Evolutionary conservation across 2,329 filamentous ascomycete species (phyloP), one percentile per base, ranked within the genome.

Genomic region (Talaromyces sp.): DNA sequence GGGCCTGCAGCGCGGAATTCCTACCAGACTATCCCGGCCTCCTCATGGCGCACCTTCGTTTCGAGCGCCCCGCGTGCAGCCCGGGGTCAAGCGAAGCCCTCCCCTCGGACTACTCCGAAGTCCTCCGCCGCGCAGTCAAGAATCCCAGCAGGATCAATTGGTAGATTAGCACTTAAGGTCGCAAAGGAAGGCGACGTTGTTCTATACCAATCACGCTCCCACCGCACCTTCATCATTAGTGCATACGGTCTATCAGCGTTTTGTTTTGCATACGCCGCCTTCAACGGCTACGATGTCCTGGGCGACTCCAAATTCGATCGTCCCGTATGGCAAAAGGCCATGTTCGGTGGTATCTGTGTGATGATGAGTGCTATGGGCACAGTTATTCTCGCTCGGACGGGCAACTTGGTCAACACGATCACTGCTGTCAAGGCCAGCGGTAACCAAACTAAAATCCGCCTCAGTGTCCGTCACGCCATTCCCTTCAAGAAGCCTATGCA

Each of bases 191-290:
- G 77, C n/a, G 72, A 77, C 1, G 84, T 86, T 7, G 70, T 82
- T 3, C 76, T 90, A 39, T 90, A 88, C 30, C 75, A 78, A 86
- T 63, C 81, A 82, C 84, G 84, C 13, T 84, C 85, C 1, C 86
- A 89, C 63, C 81, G 81, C 51, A 78, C 80, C 71, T 87, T 86
- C 69, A 79, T 87, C 56, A 66, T 82, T 60, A 81, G 82, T 41
- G 83, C 83, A 65, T 86, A 86, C 70, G 69, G 74, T 13, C 80
- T 82, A 22, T 81, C 81, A 2, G 55, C 77, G 19, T 81, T 82
- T 63, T 83, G 80, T 68, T 75, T 83, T 51, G 60, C 69, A 33
- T 84, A 80, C 63, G 77, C 80, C 2, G 70, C 75, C 42, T 75
- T 78, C 61, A 81, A 82, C 66, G 79, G 79, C 58, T 80, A 77